Percentiles rank a stretch among this genome's conserved stretches.
Evolutionary conservation across 495 filamentous ascomycete genomes (phyloP).

Genomic region (Neurospora pannonica): DNA sequence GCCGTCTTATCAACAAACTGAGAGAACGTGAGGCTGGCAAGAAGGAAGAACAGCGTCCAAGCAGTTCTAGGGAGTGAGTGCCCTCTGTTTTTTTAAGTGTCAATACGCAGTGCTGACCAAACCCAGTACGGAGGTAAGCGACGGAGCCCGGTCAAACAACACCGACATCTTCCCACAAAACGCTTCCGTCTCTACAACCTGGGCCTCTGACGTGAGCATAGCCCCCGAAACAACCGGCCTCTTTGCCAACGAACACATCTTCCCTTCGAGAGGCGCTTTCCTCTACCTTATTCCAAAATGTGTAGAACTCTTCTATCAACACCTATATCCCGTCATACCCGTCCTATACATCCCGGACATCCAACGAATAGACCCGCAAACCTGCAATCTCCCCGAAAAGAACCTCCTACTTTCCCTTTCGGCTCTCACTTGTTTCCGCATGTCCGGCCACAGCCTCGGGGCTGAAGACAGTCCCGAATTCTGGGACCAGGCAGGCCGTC

Average conservation of each 20-base stretch:
- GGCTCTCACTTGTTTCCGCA: slow-evolving; percentile 25
- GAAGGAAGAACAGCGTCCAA: not conserved
- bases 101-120: not conserved
- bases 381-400: slow-evolving; percentile 18
- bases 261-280: too few relatives aligned
- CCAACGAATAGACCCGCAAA: slow-evolving; percentile 10
- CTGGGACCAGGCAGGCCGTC: slow-evolving; percentile 22
- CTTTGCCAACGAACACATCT: too few relatives aligned
- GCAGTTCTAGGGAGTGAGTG: not conserved
- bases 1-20: slow-evolving; percentile 25
- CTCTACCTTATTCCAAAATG: slow-evolving; percentile 18
- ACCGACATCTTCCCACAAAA: too few relatives aligned
- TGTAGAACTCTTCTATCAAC: slow-evolving; percentile 24
- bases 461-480: slow-evolving; percentile 10
- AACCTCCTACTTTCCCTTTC: slow-evolving; percentile 24
- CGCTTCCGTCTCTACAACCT: too few relatives aligned
- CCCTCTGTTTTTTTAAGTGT: not conserved
- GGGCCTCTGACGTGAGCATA: too few relatives aligned
- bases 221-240: too few relatives aligned
- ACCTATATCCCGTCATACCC: slow-evolving; percentile 30
- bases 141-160: too few relatives aligned
- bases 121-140: too few relatives aligned
- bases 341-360: slow-evolving; percentile 23
- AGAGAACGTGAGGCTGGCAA: slow-evolving; percentile 9
- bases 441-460: slow-evolving; percentile 20